Evolutionary conservation across 1,139 yeast genomes (phyloP), one percentile per base, ranked within the genome.

Genomic region (Sugiyamaella paludigena): DNA sequence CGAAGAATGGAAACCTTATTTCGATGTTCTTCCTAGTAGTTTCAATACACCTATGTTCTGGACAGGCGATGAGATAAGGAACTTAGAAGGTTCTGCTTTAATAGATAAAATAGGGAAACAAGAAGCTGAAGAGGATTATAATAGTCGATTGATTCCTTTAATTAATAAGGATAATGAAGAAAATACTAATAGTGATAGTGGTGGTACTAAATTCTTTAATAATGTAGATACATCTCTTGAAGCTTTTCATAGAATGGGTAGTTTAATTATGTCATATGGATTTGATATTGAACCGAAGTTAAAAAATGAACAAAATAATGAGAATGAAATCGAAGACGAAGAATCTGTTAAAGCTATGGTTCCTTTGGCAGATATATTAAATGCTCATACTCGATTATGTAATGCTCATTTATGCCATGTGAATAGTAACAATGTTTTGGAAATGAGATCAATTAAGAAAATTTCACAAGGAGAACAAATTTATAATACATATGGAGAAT

Each of bases 291-390:
- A 47, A 36, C 36, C 54, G 12, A 28, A 29, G 16, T 8, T 16
- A 30, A 10, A 13, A 16, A 48, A 44, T 24, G 69, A 62, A 19
- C 69, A 62, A 8, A 71, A 64, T 11, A 65, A 62, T 1, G 67
- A 61, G 5, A 72, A 65, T n/a, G 68, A 63, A 1, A 69, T 61
- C 9, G 65, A 59, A 39, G 68, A 64, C 7, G 83, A 77, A 47
- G 73, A 74, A 2, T 77, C 75, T 48, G 71, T 78, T 55, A 91
- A 92, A 63, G 85, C 95, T 0, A 85, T 92, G 95, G 89, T 89
- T 6, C 96, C 98, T 0, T 71, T 89, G 46, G 98, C 98, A 0
- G 98, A 92, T 62, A 82, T 87, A 27, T 70, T 92, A 52, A 92
- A 92, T 61, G 91, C 97, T 0, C 92, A 89, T 61, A 84, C 96